A percentile compares a stretch with the other conserved stretches of the same genome.
Evolutionary conservation across 1,284 basidiomycete genomes (phyloP).

Genomic region (Erythrobasidium hasegawianum): DNA sequence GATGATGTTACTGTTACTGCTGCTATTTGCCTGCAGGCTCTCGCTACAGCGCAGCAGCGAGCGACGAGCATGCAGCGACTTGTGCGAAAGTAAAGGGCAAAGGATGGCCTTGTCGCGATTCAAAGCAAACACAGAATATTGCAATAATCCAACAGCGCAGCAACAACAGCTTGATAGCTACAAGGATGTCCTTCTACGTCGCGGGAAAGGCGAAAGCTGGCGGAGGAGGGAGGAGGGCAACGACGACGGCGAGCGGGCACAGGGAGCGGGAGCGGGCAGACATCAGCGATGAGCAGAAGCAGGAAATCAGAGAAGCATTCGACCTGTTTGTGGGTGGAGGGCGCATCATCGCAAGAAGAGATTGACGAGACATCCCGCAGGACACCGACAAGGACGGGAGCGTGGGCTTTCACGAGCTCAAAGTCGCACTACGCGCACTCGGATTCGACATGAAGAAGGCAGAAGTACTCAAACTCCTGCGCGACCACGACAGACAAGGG

Average conservation of each 20-base stretch:
- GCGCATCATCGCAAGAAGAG: too few relatives aligned
- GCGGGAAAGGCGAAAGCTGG: constrained; percentile 31
- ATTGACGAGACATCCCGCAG: too few relatives aligned
- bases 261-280: constrained; percentile 28
- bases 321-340: constrained; percentile 74
- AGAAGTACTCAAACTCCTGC: constrained; percentile 89
- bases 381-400: constrained; percentile 42
- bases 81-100: too few relatives aligned
- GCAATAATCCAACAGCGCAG: too few relatives aligned
- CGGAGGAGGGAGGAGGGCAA: constrained; percentile 7
- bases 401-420: constrained; percentile 96
- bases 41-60: too few relatives aligned
- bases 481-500: constrained; percentile 85
- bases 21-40: too few relatives aligned
- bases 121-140: too few relatives aligned
- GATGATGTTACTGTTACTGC: too few relatives aligned
- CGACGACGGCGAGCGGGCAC: neutral
- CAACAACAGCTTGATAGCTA: neutral
- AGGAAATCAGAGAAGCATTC: constrained; percentile 96
- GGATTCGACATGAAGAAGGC: constrained; percentile 98
- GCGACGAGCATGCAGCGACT: too few relatives aligned
- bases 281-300: constrained; percentile 88
- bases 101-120: too few relatives aligned
- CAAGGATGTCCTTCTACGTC: constrained; percentile 27
- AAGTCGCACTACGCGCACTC: constrained; percentile 95